Evolutionary conservation across 1,284 basidiomycete species (phyloP).

Genomic region (Cryptococcus sp.): DNA sequence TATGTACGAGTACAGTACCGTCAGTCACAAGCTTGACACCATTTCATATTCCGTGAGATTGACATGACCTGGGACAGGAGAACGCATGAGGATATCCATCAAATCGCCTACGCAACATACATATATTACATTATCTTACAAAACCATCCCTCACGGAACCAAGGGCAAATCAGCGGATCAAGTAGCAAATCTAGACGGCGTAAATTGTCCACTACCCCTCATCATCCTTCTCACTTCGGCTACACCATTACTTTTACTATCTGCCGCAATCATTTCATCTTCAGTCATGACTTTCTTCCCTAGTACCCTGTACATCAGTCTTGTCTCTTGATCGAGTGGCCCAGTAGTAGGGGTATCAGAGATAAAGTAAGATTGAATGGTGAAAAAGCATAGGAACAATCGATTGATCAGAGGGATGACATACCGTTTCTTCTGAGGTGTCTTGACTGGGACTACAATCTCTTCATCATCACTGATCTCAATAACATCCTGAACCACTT

Average conservation of each 20-base stretch:
- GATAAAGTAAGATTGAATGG: too few relatives aligned
- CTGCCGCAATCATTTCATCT: conserved; percentile 49
- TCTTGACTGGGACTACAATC: conserved; percentile 41
- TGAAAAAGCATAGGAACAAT: too few relatives aligned
- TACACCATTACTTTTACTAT: conserved; percentile 12
- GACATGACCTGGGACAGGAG: too few relatives aligned
- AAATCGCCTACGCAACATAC: too few relatives aligned
- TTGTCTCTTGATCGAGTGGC: neutral
- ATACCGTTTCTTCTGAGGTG: conserved; percentile 55
- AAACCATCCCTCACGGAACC: too few relatives aligned
- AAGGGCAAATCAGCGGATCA: too few relatives aligned
- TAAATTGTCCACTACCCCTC: conserved; percentile 7
- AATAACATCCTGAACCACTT: conserved; percentile 16
- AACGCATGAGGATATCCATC: too few relatives aligned
- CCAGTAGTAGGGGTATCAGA: neutral
- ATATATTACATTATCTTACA: too few relatives aligned
- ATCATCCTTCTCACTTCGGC: conserved; percentile 41
- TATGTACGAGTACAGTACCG: too few relatives aligned
- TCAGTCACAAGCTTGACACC: too few relatives aligned
- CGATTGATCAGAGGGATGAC: conserved; percentile 7
- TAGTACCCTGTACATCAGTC: conserved; percentile 41
- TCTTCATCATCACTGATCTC: conserved; percentile 21
- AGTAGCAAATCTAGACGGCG: too few relatives aligned
- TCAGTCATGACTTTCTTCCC: conserved; percentile 52
- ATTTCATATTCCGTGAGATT: too few relatives aligned